Percentiles rank a stretch among this genome's conserved stretches.
These are phyloP conservation scores for Phaeoacremonium minimum DNA, from an alignment of 2,329 filamentous ascomycete genomes.

Conservation along the genomic window DNA sequence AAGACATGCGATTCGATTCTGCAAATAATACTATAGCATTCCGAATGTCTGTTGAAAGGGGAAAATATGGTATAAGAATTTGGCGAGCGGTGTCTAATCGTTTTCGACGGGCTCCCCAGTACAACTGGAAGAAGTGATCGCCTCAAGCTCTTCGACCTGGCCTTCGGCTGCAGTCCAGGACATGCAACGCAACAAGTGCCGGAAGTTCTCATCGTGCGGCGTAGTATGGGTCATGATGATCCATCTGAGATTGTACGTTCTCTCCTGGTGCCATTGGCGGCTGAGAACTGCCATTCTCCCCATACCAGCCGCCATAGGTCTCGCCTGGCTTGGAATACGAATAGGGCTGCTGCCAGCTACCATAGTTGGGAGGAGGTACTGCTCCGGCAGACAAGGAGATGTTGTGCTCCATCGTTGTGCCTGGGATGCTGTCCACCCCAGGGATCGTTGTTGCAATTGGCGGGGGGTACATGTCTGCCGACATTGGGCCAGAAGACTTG, in stretches of 20 bases:
- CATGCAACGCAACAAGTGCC: slow-evolving; percentile 2
- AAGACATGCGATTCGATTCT: no score
- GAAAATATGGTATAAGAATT: no score
- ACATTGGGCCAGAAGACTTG: slow-evolving; percentile 29
- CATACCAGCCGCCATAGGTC: slow-evolving; percentile 33
- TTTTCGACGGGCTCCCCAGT: no score
- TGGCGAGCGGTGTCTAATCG: no score
- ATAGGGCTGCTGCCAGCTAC: slow-evolving; percentile 40
- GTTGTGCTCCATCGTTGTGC: slow-evolving; percentile 25
- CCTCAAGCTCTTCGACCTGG: no score
- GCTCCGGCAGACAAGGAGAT: slow-evolving; percentile 33
- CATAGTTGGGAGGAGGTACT: slow-evolving; percentile 30
- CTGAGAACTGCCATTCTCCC: slow-evolving; percentile 16
- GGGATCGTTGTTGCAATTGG: slow-evolving; percentile 29
- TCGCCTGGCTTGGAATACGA: slow-evolving; percentile 33
- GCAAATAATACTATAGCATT: no score
- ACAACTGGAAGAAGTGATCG: no score
- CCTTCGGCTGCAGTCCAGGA: no score
- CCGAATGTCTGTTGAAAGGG: no score
- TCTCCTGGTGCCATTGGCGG: slow-evolving; percentile 15
- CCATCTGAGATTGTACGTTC: slow-evolving; percentile 14
- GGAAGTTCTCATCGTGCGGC: slow-evolving; percentile 15
- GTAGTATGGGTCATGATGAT: slow-evolving; percentile 26
- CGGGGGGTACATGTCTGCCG: slow-evolving; percentile 38
- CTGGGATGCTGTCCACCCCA: slow-evolving; percentile 27